Percentiles rank a stretch among this genome's conserved stretches.
Evolutionary conservation across 768 basidiomycete genomes (phyloP).

Genomic region (Pseudohyphozyma bogoriensis): DNA sequence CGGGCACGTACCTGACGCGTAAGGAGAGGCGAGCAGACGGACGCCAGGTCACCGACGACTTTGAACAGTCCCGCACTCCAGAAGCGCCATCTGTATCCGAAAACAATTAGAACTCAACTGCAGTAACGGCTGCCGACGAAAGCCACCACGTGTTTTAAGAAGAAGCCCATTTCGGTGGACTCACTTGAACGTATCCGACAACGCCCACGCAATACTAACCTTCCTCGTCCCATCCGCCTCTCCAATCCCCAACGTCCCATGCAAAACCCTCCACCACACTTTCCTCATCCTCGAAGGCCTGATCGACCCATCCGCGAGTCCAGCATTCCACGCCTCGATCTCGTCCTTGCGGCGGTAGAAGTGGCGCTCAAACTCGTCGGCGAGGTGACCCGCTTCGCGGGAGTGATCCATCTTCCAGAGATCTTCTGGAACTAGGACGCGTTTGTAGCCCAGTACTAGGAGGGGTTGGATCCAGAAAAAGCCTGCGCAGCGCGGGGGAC

Average conservation of each 20-base stretch:
- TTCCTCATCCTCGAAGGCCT: not conserved
- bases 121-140: no score
- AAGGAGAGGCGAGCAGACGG: constrained; percentile 61
- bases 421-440: constrained; percentile 62
- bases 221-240: constrained; percentile 43
- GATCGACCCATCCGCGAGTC: not conserved
- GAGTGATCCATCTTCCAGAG: constrained; percentile 55
- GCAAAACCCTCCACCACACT: constrained; percentile 33
- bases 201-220: constrained; percentile 43
- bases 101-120: no score
- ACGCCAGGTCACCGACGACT: constrained; percentile 53
- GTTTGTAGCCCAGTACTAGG: constrained; percentile 54
- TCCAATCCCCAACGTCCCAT: constrained; percentile 44
- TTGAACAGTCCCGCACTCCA: constrained; percentile 14
- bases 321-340: constrained; percentile 53
- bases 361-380: constrained; percentile 48
- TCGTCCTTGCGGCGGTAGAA: constrained; percentile 34
- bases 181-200: constrained; percentile 12
- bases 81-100: constrained; percentile 45
- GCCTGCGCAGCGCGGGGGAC: no score
- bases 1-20: no score
- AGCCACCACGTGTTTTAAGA: no score
- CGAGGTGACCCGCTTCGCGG: constrained; percentile 48
- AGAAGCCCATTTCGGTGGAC: no score
- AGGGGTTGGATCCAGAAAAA: constrained; percentile 39